phyloP scores from a whole-genome alignment of 2,329 filamentous ascomycete species.

The Colletotrichum sp. region DNA sequence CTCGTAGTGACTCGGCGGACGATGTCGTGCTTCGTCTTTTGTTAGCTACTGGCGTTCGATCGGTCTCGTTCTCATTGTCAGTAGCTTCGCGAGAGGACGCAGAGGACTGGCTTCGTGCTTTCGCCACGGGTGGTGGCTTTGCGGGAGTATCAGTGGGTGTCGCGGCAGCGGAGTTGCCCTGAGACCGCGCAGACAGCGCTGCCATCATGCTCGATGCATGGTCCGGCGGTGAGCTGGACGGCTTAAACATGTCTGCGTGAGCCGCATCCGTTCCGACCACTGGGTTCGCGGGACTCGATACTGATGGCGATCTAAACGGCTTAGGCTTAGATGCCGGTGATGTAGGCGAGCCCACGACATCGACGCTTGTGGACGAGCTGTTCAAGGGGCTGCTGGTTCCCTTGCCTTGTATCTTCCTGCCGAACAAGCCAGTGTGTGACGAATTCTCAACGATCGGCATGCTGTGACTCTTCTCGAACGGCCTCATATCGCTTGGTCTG shows the following conservation, averaged over 20 bases:
- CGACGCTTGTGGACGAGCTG: constrained; percentile 53
- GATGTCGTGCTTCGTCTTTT: constrained; percentile 43
- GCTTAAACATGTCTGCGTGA: constrained; percentile 68
- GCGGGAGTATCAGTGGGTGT: constrained; percentile 41
- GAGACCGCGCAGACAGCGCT: constrained; percentile 67
- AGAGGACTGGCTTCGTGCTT: constrained; percentile 53
- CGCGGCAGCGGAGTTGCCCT: constrained; percentile 56
- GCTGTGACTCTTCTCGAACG: constrained; percentile 62
- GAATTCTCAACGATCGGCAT: constrained; percentile 48
- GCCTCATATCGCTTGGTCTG: constrained; percentile 45
- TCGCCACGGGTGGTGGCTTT: constrained; percentile 41
- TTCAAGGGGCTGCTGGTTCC: constrained; percentile 33
- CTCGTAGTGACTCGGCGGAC: constrained; percentile 36
- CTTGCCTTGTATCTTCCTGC: constrained; percentile 50
- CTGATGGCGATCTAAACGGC: constrained; percentile 57
- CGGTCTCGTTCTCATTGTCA: constrained; percentile 40
- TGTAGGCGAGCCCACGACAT: constrained; percentile 42
- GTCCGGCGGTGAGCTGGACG: constrained; percentile 60
- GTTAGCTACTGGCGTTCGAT: constrained; percentile 29
- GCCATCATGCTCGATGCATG: constrained; percentile 71
- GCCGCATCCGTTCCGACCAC: constrained; percentile 70
- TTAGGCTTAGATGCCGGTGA: constrained; percentile 32
- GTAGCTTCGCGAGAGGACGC: constrained; percentile 50
- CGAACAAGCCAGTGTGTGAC: constrained; percentile 50
- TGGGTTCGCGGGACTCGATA: constrained; percentile 67